These are phyloP conservation scores for Colletotrichum endophyticum DNA, from an alignment of 2,329 filamentous ascomycete species.

Conservation along the genomic window DNA sequence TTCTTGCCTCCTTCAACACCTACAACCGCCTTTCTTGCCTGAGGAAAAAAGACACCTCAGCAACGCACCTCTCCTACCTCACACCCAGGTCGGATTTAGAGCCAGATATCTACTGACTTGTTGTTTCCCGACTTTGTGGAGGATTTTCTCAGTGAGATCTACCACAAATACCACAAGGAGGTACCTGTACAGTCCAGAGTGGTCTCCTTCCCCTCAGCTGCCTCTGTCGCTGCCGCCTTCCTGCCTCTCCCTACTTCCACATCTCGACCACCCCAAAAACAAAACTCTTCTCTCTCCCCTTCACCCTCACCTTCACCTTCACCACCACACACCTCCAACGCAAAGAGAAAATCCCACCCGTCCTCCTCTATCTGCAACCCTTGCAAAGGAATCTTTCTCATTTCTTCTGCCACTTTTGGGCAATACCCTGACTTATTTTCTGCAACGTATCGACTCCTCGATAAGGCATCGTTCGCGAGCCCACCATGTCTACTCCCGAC, in stretches of 20 bases:
- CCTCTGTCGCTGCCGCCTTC: neutral
- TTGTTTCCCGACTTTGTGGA: neutral
- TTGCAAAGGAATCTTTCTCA: conserved; percentile 14
- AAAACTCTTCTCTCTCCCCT: neutral
- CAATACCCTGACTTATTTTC: conserved; percentile 11
- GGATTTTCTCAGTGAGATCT: neutral
- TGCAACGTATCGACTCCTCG: conserved; percentile 7
- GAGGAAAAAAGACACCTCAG: neutral
- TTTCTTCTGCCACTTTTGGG: conserved; percentile 15
- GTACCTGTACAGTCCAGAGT: neutral
- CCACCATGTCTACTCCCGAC: conserved; percentile 17
- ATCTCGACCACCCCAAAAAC: neutral
- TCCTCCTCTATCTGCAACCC: neutral
- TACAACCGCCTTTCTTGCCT: neutral
- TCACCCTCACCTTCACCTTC: neutral
- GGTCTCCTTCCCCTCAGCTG: conserved; percentile 9
- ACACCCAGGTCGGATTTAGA: neutral
- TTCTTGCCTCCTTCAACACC: neutral
- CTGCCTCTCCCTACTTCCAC: neutral
- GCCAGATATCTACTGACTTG: neutral
- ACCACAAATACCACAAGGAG: neutral
- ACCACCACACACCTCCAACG: neutral
- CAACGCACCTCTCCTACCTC: neutral
- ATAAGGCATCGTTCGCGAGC: neutral
- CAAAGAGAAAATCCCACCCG: neutral